Percentiles rank a stretch among this genome's conserved stretches.
Conservation (phyloP, 495 filamentous ascomycete species). For the Penicillium bialowiezense region DNA sequence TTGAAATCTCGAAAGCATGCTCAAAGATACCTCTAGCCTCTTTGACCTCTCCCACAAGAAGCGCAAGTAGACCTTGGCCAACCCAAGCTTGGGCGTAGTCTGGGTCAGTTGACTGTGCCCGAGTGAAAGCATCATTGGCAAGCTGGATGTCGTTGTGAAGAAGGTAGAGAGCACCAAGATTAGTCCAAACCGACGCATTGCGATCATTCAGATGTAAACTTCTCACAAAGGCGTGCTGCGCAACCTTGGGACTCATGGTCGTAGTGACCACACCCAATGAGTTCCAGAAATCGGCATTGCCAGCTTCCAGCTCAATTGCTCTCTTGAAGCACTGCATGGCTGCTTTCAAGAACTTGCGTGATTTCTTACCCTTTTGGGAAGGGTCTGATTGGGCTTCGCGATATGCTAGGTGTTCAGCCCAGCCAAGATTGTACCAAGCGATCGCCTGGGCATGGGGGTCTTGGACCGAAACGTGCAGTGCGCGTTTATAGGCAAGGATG, state of each 20-base stretch:
- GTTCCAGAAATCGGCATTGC: conserved; percentile 98
- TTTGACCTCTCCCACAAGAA: conserved; percentile 63
- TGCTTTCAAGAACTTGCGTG: conserved; percentile 69
- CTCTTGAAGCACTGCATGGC: conserved; percentile 92
- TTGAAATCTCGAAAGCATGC: conserved; percentile 93
- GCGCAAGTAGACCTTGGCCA: conserved; percentile 83
- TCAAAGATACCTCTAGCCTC: conserved; percentile 84
- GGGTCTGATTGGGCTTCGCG: conserved; percentile 50
- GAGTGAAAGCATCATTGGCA: conserved; percentile 83
- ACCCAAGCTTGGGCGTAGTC: conserved; percentile 92
- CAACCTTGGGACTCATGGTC: conserved; percentile 76
- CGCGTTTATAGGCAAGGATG: conserved; percentile 84
- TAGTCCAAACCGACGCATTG: conserved; percentile 82
- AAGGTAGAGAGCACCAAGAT: conserved; percentile 81
- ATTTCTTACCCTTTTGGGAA: conserved; percentile 33
- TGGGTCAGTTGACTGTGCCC: conserved; percentile 89
- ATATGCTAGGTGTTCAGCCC: conserved; percentile 84
- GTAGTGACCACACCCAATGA: conserved; percentile 88
- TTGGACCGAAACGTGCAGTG: conserved; percentile 66
- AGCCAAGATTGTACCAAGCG: conserved; percentile 94
- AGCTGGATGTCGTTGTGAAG: conserved; percentile 77
- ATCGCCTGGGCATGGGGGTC: conserved; percentile 92
- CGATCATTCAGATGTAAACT: conserved; percentile 89
- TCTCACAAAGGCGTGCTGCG: conserved; percentile 92
- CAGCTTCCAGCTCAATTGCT: conserved; percentile 91